These are phyloP conservation scores for Parasarocladium wereldwijsianum DNA, from an alignment of 2,329 filamentous ascomycete species.

Conservation along the genomic window DNA sequence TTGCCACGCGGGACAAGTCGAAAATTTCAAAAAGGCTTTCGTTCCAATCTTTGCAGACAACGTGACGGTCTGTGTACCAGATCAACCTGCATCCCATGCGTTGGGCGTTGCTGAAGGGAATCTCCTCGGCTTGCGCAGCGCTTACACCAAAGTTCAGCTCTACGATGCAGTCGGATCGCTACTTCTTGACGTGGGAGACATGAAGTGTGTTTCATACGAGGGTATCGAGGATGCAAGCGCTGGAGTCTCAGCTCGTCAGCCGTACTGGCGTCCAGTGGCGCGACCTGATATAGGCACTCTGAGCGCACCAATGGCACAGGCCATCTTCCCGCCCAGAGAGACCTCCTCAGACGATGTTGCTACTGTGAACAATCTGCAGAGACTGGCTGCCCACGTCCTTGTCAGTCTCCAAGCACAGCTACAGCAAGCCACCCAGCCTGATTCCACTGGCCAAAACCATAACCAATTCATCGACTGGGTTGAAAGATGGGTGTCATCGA, in stretches of 20 bases:
- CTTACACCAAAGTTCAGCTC: neutral
- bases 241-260: neutral
- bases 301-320: neutral
- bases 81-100: neutral
- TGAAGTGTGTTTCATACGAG: slow-evolving; percentile 1
- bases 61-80: slow-evolving; percentile 11
- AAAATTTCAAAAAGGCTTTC: slow-evolving; percentile 14
- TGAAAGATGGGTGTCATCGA: neutral
- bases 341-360: neutral
- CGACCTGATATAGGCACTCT: neutral
- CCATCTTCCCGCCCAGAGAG: neutral
- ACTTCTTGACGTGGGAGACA: neutral
- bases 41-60: slow-evolving; percentile 16
- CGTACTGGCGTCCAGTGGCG: neutral
- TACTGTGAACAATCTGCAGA: neutral
- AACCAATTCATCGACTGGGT: neutral
- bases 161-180: neutral
- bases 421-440: neutral
- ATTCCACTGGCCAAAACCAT: neutral
- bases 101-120: neutral
- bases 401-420: neutral
- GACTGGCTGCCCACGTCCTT: neutral
- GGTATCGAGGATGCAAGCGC: slow-evolving; percentile 1
- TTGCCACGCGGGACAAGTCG: slow-evolving; percentile 3
- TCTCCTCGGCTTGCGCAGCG: slow-evolving; percentile 1